Evolutionary conservation across 2,329 filamentous ascomycete genomes (phyloP).

Genomic region (Ophiobolus disseminans): DNA sequence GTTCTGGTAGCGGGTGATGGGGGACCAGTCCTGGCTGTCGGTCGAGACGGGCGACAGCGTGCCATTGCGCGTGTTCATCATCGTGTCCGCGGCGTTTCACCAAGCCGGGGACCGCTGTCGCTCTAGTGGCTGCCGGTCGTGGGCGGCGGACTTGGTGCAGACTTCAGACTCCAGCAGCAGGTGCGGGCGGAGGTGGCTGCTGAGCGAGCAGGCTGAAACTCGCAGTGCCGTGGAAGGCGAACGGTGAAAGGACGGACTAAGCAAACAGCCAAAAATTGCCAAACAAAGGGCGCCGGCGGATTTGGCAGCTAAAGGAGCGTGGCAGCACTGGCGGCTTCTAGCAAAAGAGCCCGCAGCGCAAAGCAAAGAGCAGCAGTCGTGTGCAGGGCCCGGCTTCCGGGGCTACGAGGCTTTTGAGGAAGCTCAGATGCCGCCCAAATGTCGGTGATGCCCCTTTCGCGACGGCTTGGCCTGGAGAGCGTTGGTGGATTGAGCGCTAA

Average conservation of each 20-base stretch:
- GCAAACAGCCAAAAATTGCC: slow-evolving; percentile 1
- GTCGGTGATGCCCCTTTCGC: slow-evolving; percentile 39
- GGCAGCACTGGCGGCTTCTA: slow-evolving; percentile 29
- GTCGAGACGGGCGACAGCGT: slow-evolving; percentile 51
- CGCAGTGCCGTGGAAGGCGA: slow-evolving; percentile 15
- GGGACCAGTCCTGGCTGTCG: slow-evolving; percentile 51
- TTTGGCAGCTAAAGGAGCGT: slow-evolving; percentile 18
- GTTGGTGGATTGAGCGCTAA: slow-evolving; percentile 30
- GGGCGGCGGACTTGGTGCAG: slow-evolving; percentile 13
- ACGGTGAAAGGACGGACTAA: slow-evolving; percentile 19
- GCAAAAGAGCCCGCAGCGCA: slow-evolving; percentile 28
- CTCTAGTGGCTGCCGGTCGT: slow-evolving; percentile 21
- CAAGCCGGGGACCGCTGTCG: slow-evolving; percentile 27
- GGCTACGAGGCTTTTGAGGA: slow-evolving; percentile 23
- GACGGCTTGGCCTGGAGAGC: slow-evolving; percentile 26
- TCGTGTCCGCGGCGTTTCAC: slow-evolving; percentile 33
- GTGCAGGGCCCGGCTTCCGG: slow-evolving; percentile 6
- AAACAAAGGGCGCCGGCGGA: slow-evolving; percentile 22
- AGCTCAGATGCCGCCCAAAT: slow-evolving; percentile 19
- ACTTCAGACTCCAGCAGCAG: slow-evolving; percentile 10
- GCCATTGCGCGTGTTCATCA: slow-evolving; percentile 49
- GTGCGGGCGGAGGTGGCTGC: slow-evolving; percentile 9
- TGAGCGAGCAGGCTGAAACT: slow-evolving; percentile 20
- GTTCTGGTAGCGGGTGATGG: slow-evolving; percentile 49
- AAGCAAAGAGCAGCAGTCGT: slow-evolving; percentile 10